Evolutionary conservation across 805 yeast species (phyloP), one percentile per base, ranked within the genome.

Genomic region (Myxozyma udenii): DNA sequence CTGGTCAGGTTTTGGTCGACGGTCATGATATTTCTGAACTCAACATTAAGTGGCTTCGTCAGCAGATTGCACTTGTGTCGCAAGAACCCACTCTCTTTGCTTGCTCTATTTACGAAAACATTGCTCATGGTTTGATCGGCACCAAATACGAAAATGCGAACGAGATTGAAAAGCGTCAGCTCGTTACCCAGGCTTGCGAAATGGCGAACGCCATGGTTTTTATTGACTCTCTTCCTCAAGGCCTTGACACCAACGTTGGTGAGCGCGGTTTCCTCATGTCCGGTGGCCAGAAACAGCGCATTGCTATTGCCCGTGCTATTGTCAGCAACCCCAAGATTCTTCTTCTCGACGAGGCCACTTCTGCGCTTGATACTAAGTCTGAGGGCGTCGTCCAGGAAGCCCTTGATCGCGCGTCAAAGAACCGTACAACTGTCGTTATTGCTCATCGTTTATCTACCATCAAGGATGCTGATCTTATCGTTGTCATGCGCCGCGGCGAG

Each of bases 61-160:
- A 73, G 18, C 76, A 76, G 50, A 68, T 78, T 19, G 84, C 86
- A 3, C 74, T 80, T 39, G 87, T 81, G 9, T 81, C 77, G 55
- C 87, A 82, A 63, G 85, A 82, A 47, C 65, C 66, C 12, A 54
- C 55, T 9, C 71, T 88, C 42, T 88, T 87, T 72, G 87, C 88
- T 64, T 91, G 87, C 51, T 76, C 91, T 0, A 84, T 88, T 33
- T 69, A 80, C 64, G 95, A 88, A 62, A 88, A 88, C 62, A 79
- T 88, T 37, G 74, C 87, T 51, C 87, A 85, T 69, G 96, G 95
- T 21, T 70, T 87, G 41, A 51, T 70, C 52, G 68, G 67, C 9
- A 55, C 64, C 3, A 46, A 30, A n/a, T 50, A 44, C 41, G 67
- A 64, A 37, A 42, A 65, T 57, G 72, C 73, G 47, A 41, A 70